Conservation (phyloP, 2,329 filamentous ascomycete species). For the Diaporthe longicolla region DNA sequence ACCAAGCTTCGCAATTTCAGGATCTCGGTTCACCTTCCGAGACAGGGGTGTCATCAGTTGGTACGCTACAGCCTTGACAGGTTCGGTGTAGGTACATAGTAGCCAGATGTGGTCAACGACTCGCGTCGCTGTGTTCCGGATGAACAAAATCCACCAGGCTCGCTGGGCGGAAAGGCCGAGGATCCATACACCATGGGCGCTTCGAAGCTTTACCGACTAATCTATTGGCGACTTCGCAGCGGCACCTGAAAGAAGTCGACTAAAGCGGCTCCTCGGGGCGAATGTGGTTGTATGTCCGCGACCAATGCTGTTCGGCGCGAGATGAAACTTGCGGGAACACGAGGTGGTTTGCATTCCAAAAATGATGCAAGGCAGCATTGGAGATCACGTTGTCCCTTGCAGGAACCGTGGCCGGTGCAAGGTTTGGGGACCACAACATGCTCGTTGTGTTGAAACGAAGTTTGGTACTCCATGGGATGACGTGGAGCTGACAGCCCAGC, state of each 20-base stretch:
- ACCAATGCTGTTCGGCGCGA: slow-evolving; percentile 15
- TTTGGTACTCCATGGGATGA: slow-evolving; percentile 20
- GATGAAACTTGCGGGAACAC: slow-evolving; percentile 25
- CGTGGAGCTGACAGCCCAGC: slow-evolving; percentile 30
- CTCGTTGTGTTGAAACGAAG: slow-evolving; percentile 17
- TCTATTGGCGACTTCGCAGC: slow-evolving; percentile 25
- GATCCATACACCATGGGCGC: not conserved
- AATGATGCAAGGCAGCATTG: slow-evolving; percentile 11
- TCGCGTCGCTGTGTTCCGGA: not conserved
- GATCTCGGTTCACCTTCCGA: slow-evolving; percentile 16
- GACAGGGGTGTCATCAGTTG: not conserved
- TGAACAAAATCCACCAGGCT: not conserved
- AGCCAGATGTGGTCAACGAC: not conserved
- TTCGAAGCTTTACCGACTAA: not conserved
- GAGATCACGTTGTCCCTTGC: slow-evolving; percentile 20
- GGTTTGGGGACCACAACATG: not conserved
- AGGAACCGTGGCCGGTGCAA: not conserved
- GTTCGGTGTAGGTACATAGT: not conserved
- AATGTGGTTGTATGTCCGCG: slow-evolving; percentile 12
- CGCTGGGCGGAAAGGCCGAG: not conserved
- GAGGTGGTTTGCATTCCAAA: slow-evolving; percentile 11
- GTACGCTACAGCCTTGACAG: slow-evolving; percentile 6
- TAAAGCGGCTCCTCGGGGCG: not conserved
- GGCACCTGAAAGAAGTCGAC: slow-evolving; percentile 4
- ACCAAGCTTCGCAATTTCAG: slow-evolving; percentile 26